Evolutionary conservation across 768 basidiomycete genomes (phyloP).

Genomic region (Rhizopogon roseolus): DNA sequence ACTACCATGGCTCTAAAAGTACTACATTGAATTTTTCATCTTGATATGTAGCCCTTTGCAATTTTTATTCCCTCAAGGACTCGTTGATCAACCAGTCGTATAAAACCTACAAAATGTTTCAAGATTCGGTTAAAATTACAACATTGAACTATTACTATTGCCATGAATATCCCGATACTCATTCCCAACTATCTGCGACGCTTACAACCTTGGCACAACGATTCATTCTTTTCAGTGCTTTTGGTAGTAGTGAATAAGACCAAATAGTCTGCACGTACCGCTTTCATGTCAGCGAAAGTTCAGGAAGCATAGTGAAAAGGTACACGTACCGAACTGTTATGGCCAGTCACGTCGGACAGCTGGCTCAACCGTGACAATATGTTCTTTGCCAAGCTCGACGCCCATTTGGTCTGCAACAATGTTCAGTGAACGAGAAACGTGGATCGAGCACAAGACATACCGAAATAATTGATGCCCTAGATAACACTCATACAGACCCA

Average conservation of each 20-base stretch:
- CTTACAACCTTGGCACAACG: neutral
- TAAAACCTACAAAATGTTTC: no score
- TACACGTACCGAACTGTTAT: constrained; percentile 71
- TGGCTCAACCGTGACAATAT: constrained; percentile 86
- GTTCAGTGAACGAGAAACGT: no score
- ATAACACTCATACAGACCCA: no score
- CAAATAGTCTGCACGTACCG: constrained; percentile 66
- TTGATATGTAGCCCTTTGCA: no score
- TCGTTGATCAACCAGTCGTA: no score
- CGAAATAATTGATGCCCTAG: no score
- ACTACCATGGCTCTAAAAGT: no score
- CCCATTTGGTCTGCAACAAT: no score
- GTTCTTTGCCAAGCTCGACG: no score
- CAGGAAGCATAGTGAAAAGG: neutral
- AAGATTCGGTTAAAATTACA: neutral
- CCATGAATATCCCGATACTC: neutral
- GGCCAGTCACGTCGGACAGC: constrained; percentile 75
- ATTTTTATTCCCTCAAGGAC: no score
- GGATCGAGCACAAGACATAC: no score
- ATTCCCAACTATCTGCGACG: neutral
- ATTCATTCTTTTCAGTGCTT: constrained; percentile 72
- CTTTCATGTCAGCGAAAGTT: constrained; percentile 5
- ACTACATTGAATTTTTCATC: no score
- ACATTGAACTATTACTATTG: neutral
- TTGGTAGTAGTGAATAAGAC: constrained; percentile 96